These are phyloP conservation scores for Novymonas esmeraldas DNA, from an alignment of 208 protist species.

Conservation along the genomic window DNA sequence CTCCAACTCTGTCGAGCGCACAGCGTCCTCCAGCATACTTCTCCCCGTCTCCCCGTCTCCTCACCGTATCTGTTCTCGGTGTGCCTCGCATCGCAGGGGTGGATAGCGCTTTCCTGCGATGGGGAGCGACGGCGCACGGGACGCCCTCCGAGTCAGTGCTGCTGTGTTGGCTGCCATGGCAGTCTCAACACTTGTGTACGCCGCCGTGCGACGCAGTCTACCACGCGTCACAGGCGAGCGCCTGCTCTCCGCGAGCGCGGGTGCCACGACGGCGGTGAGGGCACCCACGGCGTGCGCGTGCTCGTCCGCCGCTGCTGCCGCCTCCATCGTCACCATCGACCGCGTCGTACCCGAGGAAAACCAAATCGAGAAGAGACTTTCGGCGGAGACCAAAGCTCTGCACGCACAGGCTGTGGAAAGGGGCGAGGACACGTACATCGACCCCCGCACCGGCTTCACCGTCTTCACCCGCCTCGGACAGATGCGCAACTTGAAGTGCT, in stretches of 20 bases:
- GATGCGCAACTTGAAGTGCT: constrained; percentile 38
- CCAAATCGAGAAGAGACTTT: constrained; percentile 26
- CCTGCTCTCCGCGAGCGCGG: background rate
- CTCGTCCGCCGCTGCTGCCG: background rate
- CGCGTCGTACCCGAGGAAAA: constrained; percentile 28
- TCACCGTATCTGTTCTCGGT: too few relatives aligned
- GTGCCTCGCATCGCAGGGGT: too few relatives aligned
- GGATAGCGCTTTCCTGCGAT: background rate
- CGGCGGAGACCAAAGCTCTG: constrained; percentile 23
- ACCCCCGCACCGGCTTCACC: constrained; percentile 50
- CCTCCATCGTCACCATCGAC: background rate
- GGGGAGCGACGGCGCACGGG: background rate
- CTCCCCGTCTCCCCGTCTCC: too few relatives aligned
- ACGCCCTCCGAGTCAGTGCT: background rate
- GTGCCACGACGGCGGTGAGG: background rate
- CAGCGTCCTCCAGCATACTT: too few relatives aligned
- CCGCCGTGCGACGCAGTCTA: constrained; percentile 1
- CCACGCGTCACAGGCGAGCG: background rate
- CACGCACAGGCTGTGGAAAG: constrained; percentile 31
- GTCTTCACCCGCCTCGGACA: constrained; percentile 51
- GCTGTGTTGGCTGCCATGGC: constrained; percentile 13
- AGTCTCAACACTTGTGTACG: constrained; percentile 8
- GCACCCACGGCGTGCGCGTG: background rate
- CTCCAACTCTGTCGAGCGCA: too few relatives aligned
- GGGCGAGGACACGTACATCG: constrained; percentile 45